Conservation (phyloP, 2,329 filamentous ascomycete species). For the Verticillium nubilum region DNA sequence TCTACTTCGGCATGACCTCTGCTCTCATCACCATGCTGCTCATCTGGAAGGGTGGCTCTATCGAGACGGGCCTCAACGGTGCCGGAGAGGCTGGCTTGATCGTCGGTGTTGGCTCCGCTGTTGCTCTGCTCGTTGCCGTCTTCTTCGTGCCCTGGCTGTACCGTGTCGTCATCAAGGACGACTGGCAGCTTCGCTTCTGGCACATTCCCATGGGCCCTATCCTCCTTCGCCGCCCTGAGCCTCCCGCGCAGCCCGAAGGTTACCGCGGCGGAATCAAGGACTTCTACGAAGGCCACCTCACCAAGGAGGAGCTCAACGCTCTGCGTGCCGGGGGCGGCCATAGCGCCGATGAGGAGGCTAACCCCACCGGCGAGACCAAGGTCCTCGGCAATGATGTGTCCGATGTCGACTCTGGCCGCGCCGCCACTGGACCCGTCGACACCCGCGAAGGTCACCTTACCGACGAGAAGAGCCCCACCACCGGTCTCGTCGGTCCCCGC, state of each 20-base stretch:
- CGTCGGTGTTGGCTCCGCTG: conserved; percentile 40
- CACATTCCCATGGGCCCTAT: conserved; percentile 44
- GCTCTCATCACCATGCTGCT: conserved; percentile 16
- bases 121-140: conserved; percentile 33
- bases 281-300: conserved; percentile 46
- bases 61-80: conserved; percentile 8
- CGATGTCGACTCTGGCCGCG: conserved; percentile 11
- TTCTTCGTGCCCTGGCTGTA: conserved; percentile 52
- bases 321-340: conserved; percentile 20
- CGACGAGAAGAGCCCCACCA: conserved; percentile 13
- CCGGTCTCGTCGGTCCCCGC: conserved; percentile 21
- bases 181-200: conserved; percentile 49
- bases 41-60: conserved; percentile 13
- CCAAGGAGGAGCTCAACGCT: conserved; percentile 37
- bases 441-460: background rate
- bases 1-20: conserved; percentile 53
- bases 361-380: conserved; percentile 19
- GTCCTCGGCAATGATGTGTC: conserved; percentile 20
- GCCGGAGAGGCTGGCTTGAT: conserved; percentile 40
- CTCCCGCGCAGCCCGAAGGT: conserved; percentile 28
- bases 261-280: conserved; percentile 31
- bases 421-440: background rate
- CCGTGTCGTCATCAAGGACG: conserved; percentile 46
- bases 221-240: conserved; percentile 32
- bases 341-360: conserved; percentile 18